Conservation (phyloP, 1,284 basidiomycete species). For the Xerocomus amazonicus region DNA sequence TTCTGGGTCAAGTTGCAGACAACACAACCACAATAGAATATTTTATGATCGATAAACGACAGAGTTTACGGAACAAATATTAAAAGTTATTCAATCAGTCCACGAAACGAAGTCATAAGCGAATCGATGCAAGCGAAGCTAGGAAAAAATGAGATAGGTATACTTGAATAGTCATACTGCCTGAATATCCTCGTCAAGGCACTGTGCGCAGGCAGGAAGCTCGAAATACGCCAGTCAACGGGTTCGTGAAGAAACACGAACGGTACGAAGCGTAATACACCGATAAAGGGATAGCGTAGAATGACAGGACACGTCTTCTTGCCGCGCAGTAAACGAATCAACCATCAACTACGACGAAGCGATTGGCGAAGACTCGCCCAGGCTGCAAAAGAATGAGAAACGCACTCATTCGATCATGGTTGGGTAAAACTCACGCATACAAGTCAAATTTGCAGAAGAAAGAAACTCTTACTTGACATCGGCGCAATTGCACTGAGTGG, state of each 20-base stretch:
- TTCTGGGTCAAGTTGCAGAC: too few species aligned
- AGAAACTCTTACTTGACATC: conserved; percentile 54
- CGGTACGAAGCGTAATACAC: conserved; percentile 63
- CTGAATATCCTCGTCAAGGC: conserved; percentile 34
- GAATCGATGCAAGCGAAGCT: conserved; percentile 1
- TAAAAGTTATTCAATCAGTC: conserved; percentile 17
- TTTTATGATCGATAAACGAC: conserved; percentile 1
- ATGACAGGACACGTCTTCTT: conserved; percentile 31
- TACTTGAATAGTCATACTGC: conserved; percentile 21
- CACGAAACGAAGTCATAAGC: conserved; percentile 8
- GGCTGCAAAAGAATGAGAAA: conserved; percentile 18
- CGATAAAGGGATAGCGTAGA: conserved; percentile 46
- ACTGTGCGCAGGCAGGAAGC: conserved; percentile 27
- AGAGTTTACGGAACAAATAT: not conserved
- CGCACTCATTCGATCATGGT: not conserved
- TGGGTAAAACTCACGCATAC: conserved; percentile 25
- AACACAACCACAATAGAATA: not conserved
- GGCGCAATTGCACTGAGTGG: conserved; percentile 57
- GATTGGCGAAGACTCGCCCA: conserved; percentile 37
- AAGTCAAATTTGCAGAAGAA: conserved; percentile 1
- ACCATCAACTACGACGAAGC: conserved; percentile 35
- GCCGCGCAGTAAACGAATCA: conserved; percentile 35
- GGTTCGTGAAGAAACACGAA: conserved; percentile 43
- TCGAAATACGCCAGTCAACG: conserved; percentile 60
- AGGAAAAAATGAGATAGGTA: conserved; percentile 8